Conservation (phyloP, 2,329 filamentous ascomycete species). For the Spiromastix sp. region DNA sequence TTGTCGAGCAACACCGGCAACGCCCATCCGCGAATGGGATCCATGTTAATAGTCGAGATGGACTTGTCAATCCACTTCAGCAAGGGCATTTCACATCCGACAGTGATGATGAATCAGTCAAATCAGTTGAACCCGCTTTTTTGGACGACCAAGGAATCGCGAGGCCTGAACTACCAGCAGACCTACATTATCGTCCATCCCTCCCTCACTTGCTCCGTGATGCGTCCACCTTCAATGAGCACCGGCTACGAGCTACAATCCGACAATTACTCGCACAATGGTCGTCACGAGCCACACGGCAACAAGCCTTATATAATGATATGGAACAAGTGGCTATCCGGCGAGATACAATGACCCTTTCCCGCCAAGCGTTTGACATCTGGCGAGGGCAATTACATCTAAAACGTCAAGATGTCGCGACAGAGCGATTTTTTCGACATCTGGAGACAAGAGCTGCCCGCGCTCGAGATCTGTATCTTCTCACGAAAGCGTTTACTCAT, state of each 20-base stretch:
- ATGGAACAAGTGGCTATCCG: slow-evolving; percentile 37
- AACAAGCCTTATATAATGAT: slow-evolving; percentile 24
- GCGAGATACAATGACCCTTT: slow-evolving; percentile 41
- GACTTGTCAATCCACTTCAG: background rate
- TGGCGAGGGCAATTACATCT: slow-evolving; percentile 35
- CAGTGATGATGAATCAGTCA: slow-evolving; percentile 14
- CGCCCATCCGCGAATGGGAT: no score
- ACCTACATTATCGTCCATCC: slow-evolving; percentile 39
- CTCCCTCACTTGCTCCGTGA: slow-evolving; percentile 42
- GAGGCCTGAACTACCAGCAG: slow-evolving; percentile 20
- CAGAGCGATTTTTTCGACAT: slow-evolving; percentile 43
- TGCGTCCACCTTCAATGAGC: slow-evolving; percentile 39
- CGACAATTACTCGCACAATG: slow-evolving; percentile 36
- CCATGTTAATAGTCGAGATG: no score
- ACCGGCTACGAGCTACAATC: slow-evolving; percentile 28
- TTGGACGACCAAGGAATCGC: slow-evolving; percentile 17
- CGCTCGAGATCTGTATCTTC: slow-evolving; percentile 55
- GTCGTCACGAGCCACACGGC: slow-evolving; percentile 34
- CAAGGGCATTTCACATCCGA: background rate
- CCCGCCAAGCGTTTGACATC: slow-evolving; percentile 43
- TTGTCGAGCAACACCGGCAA: no score
- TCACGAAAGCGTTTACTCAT: slow-evolving; percentile 54
- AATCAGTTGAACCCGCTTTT: slow-evolving; percentile 11
- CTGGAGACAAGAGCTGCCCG: slow-evolving; percentile 51
- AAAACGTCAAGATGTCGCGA: slow-evolving; percentile 35